A percentile compares a stretch with the other conserved stretches of the same genome.
These are phyloP conservation scores for Rubia peregrina DNA, from an alignment of 305 asterid genomes.

Conservation along the genomic window DNA sequence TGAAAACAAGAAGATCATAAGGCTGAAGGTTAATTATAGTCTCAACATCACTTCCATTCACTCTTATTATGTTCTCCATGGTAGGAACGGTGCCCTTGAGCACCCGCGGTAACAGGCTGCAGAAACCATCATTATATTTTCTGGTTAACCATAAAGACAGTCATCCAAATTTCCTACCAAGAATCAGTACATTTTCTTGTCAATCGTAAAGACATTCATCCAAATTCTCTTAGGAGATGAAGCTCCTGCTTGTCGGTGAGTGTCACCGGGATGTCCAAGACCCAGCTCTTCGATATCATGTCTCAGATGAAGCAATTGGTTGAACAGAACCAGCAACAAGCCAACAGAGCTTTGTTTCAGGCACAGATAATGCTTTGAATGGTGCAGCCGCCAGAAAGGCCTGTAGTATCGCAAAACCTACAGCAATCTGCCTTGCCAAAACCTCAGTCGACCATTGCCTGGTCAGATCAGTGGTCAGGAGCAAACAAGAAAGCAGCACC, in stretches of 20 bases:
- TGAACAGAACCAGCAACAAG: conserved; percentile 87
- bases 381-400: conserved; percentile 71
- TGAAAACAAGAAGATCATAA: too few species aligned
- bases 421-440: conserved; percentile 43
- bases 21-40: too few species aligned
- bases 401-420: conserved; percentile 44
- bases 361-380: conserved; percentile 99
- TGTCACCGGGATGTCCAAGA: conserved; percentile 84
- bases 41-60: too few species aligned
- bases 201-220: too few species aligned
- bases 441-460: conserved; percentile 54
- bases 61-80: background rate
- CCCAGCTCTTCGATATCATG: conserved; percentile 82
- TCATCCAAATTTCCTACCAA: too few species aligned
- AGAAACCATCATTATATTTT: too few species aligned
- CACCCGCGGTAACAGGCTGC: too few species aligned
- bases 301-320: conserved; percentile 82
- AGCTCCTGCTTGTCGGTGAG: conserved; percentile 52
- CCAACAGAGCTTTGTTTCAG: conserved; percentile 76
- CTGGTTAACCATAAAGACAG: too few species aligned
- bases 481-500: conserved; percentile 59
- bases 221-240: conserved; percentile 36
- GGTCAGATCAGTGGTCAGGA: conserved; percentile 45
- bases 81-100: background rate
- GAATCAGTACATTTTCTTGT: too few species aligned